Conservation (phyloP, 495 filamentous ascomycete species). For the Diplogelasinospora grovesii region DNA sequence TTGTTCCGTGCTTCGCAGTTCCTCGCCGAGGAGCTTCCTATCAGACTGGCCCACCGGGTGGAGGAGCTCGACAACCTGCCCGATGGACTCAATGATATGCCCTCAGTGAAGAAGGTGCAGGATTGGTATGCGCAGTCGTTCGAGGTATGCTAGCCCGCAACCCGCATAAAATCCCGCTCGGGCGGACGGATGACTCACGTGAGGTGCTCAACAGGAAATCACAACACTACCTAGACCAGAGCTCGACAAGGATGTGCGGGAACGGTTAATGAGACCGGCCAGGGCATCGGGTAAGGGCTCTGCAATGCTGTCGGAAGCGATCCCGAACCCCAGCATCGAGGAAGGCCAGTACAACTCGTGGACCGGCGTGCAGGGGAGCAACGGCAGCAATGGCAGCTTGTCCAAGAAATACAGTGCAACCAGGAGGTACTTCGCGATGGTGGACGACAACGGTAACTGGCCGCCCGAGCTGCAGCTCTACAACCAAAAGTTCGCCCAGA, state of each 20-base stretch:
- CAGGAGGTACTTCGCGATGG: slow-evolving; percentile 83
- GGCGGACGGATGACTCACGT: slow-evolving; percentile 17
- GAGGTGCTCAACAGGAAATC: slow-evolving; percentile 61
- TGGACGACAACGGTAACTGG: slow-evolving; percentile 85
- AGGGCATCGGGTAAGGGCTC: slow-evolving; percentile 51
- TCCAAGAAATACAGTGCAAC: slow-evolving; percentile 45
- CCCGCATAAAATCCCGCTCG: background rate
- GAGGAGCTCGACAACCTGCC: slow-evolving; percentile 86
- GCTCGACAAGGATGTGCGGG: slow-evolving; percentile 68
- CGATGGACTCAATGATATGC: slow-evolving; percentile 98
- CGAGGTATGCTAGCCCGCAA: slow-evolving; percentile 58
- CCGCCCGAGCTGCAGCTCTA: slow-evolving; percentile 92
- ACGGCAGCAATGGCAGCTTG: slow-evolving; percentile 39
- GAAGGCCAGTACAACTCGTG: slow-evolving; percentile 82
- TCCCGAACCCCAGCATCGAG: slow-evolving; percentile 80
- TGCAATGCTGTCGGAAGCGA: slow-evolving; percentile 70
- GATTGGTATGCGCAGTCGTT: slow-evolving; percentile 99
- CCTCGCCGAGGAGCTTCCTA: slow-evolving; percentile 94
- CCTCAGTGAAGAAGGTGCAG: slow-evolving; percentile 87
- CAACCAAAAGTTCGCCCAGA: slow-evolving; percentile 81
- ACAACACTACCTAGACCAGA: slow-evolving; percentile 73
- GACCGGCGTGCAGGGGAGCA: slow-evolving; percentile 31
- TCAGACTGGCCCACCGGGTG: slow-evolving; percentile 91
- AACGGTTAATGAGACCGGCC: slow-evolving; percentile 68
- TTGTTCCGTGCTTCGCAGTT: slow-evolving; percentile 97